Evolutionary conservation across 108 stramenopile species (phyloP).

Genomic region (Skeletonema potamos): DNA sequence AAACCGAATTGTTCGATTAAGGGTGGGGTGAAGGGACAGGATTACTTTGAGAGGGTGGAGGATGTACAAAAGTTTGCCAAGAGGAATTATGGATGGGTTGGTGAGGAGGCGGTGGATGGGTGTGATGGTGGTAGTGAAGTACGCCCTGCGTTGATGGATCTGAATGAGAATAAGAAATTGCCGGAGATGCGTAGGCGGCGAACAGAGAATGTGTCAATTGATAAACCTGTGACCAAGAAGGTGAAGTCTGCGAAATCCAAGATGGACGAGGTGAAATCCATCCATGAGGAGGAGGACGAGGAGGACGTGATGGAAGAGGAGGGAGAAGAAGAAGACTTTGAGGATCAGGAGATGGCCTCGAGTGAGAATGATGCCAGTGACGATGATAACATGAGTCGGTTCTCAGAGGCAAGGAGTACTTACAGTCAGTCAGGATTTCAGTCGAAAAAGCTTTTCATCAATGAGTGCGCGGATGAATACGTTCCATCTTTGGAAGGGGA

Average conservation of each 20-base stretch:
- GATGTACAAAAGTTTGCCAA: conserved; percentile 39
- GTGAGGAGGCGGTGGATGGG: not conserved
- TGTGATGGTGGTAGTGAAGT: not conserved
- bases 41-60: conserved; percentile 26
- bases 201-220: not conserved
- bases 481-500: conserved; percentile 16
- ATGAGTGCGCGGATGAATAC: conserved; percentile 16
- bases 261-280: not conserved
- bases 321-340: not conserved
- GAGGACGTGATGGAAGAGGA: not conserved
- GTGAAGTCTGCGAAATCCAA: conserved; percentile 5
- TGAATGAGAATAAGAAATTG: not conserved
- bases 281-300: not conserved
- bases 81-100: conserved; percentile 39
- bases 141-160: not conserved
- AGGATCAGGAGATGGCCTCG: not conserved
- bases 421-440: conserved; percentile 17
- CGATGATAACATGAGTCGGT: conserved; percentile 2
- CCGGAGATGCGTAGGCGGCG: not conserved
- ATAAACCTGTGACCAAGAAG: not conserved
- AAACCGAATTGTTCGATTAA: conserved; percentile 26
- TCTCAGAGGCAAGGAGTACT: conserved; percentile 2
- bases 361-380: not conserved
- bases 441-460: conserved; percentile 10
- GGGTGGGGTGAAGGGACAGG: conserved; percentile 26